A percentile compares a stretch with the other conserved stretches of the same genome.
Conservation (phyloP, 495 filamentous ascomycete genomes). For the Melanomma pulvis-pyrius region DNA sequence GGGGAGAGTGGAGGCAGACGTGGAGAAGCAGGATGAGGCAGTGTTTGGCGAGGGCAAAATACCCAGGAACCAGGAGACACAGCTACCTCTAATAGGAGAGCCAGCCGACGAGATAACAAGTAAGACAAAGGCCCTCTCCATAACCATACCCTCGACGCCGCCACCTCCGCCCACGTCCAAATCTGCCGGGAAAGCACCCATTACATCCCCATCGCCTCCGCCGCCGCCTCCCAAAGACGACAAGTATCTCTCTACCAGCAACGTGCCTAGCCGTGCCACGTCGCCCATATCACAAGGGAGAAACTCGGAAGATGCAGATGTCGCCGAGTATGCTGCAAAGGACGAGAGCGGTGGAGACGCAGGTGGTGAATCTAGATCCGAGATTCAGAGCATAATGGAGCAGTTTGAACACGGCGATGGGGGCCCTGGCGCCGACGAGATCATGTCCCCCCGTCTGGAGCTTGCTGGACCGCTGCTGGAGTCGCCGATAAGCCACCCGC, state of each 20-base stretch:
- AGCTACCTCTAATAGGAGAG: not conserved
- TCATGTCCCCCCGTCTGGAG: constrained; percentile 80
- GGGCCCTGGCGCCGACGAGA: constrained; percentile 69
- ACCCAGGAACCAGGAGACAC: not conserved
- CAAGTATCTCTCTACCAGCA: constrained; percentile 61
- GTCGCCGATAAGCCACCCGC: constrained; percentile 69
- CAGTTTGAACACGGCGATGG: constrained; percentile 62
- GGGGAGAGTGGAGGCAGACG: not conserved
- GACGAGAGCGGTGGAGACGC: constrained; percentile 54
- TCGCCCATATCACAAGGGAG: constrained; percentile 51
- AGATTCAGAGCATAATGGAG: constrained; percentile 97
- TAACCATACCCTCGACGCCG: constrained; percentile 24
- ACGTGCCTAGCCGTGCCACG: constrained; percentile 47
- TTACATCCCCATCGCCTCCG: constrained; percentile 36
- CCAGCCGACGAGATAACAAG: constrained; percentile 7
- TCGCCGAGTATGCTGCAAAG: constrained; percentile 52
- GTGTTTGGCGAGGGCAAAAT: too few species aligned
- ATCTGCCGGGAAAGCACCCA: constrained; percentile 19
- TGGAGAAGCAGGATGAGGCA: too few species aligned
- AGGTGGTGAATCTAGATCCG: constrained; percentile 71
- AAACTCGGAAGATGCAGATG: constrained; percentile 34
- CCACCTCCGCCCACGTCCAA: constrained; percentile 29
- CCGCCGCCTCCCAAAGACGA: constrained; percentile 51
- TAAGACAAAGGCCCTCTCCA: not conserved
- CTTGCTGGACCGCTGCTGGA: constrained; percentile 69